These are phyloP conservation scores for Populus davidiana DNA, from an alignment of 345 rosid species.

Conservation along the genomic window DNA sequence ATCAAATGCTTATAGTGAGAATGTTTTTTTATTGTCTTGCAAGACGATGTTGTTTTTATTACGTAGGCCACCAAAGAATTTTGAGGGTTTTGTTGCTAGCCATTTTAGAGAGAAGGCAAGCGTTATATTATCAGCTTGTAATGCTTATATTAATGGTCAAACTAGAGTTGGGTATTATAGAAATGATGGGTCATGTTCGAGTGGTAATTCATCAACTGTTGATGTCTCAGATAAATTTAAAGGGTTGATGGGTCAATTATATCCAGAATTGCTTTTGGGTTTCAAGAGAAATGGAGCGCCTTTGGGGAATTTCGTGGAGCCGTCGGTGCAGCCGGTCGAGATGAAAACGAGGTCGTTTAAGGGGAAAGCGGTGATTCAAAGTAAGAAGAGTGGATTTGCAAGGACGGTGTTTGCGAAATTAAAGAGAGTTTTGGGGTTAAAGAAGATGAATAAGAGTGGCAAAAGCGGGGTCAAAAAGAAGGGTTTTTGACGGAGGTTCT, in stretches of 20 bases:
- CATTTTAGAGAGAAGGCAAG: constrained; percentile 41
- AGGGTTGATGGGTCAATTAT: constrained; percentile 25
- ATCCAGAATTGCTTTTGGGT: constrained; percentile 20
- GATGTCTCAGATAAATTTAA: constrained; percentile 30
- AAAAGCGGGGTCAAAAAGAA: neutral
- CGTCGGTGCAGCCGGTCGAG: constrained; percentile 7
- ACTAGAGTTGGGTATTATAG: constrained; percentile 35
- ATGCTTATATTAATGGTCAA: constrained; percentile 31
- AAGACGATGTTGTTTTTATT: constrained; percentile 30
- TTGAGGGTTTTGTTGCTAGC: constrained; percentile 33
- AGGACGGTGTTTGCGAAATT: constrained; percentile 21
- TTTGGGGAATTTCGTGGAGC: constrained; percentile 22
- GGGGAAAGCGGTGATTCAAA: neutral
- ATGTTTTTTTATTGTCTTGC: constrained; percentile 39
- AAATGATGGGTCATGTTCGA: constrained; percentile 4
- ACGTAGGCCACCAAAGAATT: constrained; percentile 39
- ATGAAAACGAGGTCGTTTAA: constrained; percentile 1
- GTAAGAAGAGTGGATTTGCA: constrained; percentile 21
- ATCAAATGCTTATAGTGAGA: constrained; percentile 36
- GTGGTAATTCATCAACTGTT: neutral
- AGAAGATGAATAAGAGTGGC: constrained; percentile 12
- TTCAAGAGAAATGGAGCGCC: constrained; percentile 33
- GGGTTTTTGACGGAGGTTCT: neutral
- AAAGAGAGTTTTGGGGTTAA: constrained; percentile 36
- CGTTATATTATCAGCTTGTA: constrained; percentile 36